A percentile compares a stretch with the other conserved stretches of the same genome.
Conservation (phyloP, 257 asterid species). For the Sherardia arvensis region DNA sequence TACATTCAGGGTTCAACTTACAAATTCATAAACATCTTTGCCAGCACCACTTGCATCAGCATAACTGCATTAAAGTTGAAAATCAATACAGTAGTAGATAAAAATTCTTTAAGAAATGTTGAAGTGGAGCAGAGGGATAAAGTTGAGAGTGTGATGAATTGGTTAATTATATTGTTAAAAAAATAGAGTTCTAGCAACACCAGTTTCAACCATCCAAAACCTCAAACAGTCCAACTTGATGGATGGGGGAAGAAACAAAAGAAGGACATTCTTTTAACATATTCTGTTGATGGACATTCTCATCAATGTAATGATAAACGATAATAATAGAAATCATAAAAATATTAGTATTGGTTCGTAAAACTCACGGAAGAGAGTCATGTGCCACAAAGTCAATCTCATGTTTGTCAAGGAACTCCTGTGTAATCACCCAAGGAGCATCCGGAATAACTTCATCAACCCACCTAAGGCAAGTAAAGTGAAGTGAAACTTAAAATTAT, state of each 20-base stretch:
- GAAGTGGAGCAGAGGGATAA: background rate
- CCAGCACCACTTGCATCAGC: conserved; percentile 70
- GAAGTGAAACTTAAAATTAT: background rate
- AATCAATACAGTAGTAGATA: conserved; percentile 5
- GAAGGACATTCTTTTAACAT: background rate
- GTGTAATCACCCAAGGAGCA: conserved; percentile 94
- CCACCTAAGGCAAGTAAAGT: conserved; percentile 48
- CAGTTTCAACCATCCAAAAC: background rate
- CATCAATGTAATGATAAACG: background rate
- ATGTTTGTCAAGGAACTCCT: conserved; percentile 86
- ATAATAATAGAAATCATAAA: background rate
- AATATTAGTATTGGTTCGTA: conserved; percentile 8
- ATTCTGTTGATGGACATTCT: no score
- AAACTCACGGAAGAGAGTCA: conserved; percentile 91
- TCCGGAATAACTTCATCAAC: conserved; percentile 98
- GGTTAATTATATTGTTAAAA: background rate
- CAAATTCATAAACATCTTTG: conserved; percentile 53
- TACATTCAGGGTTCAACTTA: conserved; percentile 21
- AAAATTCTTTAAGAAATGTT: background rate
- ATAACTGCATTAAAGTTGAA: conserved; percentile 28
- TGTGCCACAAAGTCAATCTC: conserved; percentile 84
- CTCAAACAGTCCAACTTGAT: background rate
- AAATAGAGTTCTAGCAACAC: background rate
- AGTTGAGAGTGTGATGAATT: background rate
- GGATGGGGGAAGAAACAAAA: background rate